Evolutionary conservation across 257 asterid genomes (phyloP).

Genomic region (Schizonepeta tenuifolia): DNA sequence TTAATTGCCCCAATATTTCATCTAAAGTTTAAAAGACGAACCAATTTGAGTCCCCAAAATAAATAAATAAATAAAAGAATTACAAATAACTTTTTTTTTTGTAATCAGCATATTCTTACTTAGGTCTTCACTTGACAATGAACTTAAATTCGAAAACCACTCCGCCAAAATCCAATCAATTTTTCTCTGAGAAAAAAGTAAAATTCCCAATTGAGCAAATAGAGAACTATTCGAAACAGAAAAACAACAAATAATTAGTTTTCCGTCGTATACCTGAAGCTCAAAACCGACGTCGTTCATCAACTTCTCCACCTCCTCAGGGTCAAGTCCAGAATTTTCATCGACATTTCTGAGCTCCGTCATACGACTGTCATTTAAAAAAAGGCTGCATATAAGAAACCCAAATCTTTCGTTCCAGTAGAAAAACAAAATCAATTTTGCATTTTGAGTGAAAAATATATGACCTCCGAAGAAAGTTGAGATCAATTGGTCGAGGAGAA

Average conservation of each 20-base stretch:
- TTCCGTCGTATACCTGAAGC: slow-evolving; percentile 51
- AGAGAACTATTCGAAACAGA: not conserved
- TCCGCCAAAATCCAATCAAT: slow-evolving; percentile 45
- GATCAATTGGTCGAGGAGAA: slow-evolving; percentile 34
- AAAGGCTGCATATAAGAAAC: slow-evolving; percentile 11
- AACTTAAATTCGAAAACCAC: slow-evolving; percentile 43
- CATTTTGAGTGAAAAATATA: slow-evolving; percentile 11
- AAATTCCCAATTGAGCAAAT: slow-evolving; percentile 10
- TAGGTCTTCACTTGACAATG: slow-evolving; percentile 51
- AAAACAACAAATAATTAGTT: not conserved
- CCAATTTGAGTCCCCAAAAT: not conserved
- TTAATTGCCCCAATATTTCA: slow-evolving; percentile 54
- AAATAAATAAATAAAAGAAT: not conserved
- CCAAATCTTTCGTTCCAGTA: not conserved
- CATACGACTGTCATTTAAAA: slow-evolving; percentile 48
- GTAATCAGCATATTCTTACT: slow-evolving; percentile 40
- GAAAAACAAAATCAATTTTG: not conserved
- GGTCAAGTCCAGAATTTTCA: slow-evolving; percentile 26
- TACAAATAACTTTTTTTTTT: not conserved
- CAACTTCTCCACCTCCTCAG: slow-evolving; percentile 45
- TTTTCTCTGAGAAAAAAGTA: slow-evolving; percentile 51
- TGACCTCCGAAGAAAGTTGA: slow-evolving; percentile 39
- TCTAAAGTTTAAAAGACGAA: slow-evolving; percentile 42
- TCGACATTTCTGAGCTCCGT: slow-evolving; percentile 56
- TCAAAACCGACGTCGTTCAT: slow-evolving; percentile 44